Evolutionary conservation across 352 stramenopile genomes (phyloP).

Genomic region (Phytophthora podocarpi): DNA sequence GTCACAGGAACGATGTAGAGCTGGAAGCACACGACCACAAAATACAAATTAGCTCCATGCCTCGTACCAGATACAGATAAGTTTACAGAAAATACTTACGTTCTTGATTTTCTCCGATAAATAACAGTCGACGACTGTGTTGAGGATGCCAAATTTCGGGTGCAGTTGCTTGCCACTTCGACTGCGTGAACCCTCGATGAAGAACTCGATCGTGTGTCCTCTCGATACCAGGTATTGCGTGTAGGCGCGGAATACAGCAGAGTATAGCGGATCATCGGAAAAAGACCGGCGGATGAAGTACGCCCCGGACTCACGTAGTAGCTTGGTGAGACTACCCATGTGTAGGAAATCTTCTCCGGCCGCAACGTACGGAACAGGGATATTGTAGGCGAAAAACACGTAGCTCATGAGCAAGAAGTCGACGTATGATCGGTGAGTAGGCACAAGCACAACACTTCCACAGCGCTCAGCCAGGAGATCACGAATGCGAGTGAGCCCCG

Average conservation of each 20-base stretch:
- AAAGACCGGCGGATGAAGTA: constrained; percentile 87
- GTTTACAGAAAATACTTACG: constrained; percentile 42
- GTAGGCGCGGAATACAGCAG: constrained; percentile 80
- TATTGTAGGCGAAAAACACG: constrained; percentile 90
- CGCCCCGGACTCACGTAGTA: constrained; percentile 72
- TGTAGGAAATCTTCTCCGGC: constrained; percentile 82
- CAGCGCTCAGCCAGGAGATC: constrained; percentile 55
- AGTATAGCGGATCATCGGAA: constrained; percentile 67
- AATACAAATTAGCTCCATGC: not conserved
- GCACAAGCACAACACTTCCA: constrained; percentile 81
- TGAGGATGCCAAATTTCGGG: constrained; percentile 83
- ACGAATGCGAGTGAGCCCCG: constrained; percentile 70
- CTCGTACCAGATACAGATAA: not conserved
- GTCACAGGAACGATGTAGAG: constrained; percentile 83
- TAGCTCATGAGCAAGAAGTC: constrained; percentile 90
- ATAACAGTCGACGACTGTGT: constrained; percentile 74
- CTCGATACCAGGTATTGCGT: constrained; percentile 79
- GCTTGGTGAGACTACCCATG: constrained; percentile 67
- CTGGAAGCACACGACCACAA: constrained; percentile 33
- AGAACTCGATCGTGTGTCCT: constrained; percentile 87
- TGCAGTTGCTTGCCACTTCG: constrained; percentile 84
- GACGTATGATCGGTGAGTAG: constrained; percentile 85
- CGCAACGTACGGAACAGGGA: constrained; percentile 82
- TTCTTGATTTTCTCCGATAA: constrained; percentile 75
- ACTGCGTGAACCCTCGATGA: constrained; percentile 85